Conservation (phyloP, 2,329 filamentous ascomycete genomes). For the Fusarium compactum region DNA sequence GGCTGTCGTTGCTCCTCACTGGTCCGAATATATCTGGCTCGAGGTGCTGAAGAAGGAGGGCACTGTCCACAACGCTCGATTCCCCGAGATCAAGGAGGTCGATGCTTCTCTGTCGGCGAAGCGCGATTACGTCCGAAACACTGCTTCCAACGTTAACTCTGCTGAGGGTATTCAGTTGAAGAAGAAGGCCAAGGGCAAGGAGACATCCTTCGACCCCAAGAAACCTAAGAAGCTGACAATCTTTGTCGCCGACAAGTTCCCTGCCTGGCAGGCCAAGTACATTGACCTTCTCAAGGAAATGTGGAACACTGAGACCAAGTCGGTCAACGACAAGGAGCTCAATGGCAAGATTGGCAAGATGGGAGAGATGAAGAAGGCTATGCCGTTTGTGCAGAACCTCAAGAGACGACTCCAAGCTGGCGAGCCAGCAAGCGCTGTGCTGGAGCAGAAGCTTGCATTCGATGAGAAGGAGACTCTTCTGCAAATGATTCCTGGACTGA, state of each 20-base stretch:
- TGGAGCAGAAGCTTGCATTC: slow-evolving; percentile 87
- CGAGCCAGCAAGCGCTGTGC: slow-evolving; percentile 74
- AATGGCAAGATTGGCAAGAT: slow-evolving; percentile 84
- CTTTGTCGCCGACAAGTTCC: slow-evolving; percentile 83
- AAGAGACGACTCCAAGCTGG: slow-evolving; percentile 85
- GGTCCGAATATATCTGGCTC: slow-evolving; percentile 93
- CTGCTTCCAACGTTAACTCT: slow-evolving; percentile 80
- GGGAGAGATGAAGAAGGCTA: slow-evolving; percentile 94
- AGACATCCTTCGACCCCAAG: slow-evolving; percentile 85
- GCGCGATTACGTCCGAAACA: slow-evolving; percentile 82
- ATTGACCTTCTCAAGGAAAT: slow-evolving; percentile 81
- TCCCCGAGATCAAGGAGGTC: slow-evolving; percentile 69
- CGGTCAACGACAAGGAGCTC: slow-evolving; percentile 83
- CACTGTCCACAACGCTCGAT: slow-evolving; percentile 80
- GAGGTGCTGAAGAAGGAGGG: slow-evolving; percentile 84
- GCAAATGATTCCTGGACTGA: slow-evolving; percentile 84
- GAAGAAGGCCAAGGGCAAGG: slow-evolving; percentile 94
- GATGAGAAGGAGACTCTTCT: slow-evolving; percentile 81
- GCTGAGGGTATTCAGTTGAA: slow-evolving; percentile 87
- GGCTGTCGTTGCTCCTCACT: slow-evolving; percentile 89
- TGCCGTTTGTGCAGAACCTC: slow-evolving; percentile 92
- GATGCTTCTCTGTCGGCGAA: slow-evolving; percentile 79
- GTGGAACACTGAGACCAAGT: slow-evolving; percentile 71
- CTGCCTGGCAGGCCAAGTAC: slow-evolving; percentile 91
- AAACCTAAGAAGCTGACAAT: slow-evolving; percentile 93